Conservation (phyloP, 2,329 filamentous ascomycete genomes). For the Fusarium sp. region DNA sequence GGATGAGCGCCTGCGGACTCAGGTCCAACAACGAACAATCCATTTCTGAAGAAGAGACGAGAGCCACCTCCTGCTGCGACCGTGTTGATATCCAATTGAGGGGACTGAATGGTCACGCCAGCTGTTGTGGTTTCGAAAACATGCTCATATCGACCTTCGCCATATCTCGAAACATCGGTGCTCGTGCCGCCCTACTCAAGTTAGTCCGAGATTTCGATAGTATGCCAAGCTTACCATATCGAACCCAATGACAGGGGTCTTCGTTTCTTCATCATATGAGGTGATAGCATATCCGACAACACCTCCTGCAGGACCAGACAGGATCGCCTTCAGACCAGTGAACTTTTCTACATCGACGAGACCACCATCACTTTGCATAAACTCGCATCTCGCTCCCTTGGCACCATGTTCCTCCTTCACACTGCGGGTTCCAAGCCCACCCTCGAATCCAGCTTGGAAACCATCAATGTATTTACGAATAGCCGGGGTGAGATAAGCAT, state of each 20-base stretch:
- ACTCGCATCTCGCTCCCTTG: conserved; percentile 85
- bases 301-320: conserved; percentile 92
- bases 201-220: conserved; percentile 9
- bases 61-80: conserved; percentile 92
- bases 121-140: conserved; percentile 95
- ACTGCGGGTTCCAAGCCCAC: conserved; percentile 80
- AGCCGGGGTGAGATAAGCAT: conserved; percentile 58
- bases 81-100: conserved; percentile 94
- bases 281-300: conserved; percentile 94
- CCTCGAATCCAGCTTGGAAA: conserved; percentile 83
- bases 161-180: conserved; percentile 90
- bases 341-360: conserved; percentile 82
- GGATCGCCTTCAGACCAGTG: conserved; percentile 84
- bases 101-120: conserved; percentile 92
- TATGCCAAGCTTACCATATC: conserved; percentile 72
- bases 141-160: conserved; percentile 87
- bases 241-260: conserved; percentile 89
- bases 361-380: conserved; percentile 90
- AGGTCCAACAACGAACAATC: conserved; percentile 89
- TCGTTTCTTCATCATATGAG: conserved; percentile 85
- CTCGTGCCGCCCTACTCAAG: conserved; percentile 76
- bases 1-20: conserved; percentile 91
- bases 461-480: conserved; percentile 68
- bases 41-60: conserved; percentile 86
- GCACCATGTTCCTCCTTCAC: conserved; percentile 73